Percentiles rank a stretch among this genome's conserved stretches.
These are phyloP conservation scores for Diddensiella transvaalensis DNA, from an alignment of 805 yeast genomes.

Conservation along the genomic window DNA sequence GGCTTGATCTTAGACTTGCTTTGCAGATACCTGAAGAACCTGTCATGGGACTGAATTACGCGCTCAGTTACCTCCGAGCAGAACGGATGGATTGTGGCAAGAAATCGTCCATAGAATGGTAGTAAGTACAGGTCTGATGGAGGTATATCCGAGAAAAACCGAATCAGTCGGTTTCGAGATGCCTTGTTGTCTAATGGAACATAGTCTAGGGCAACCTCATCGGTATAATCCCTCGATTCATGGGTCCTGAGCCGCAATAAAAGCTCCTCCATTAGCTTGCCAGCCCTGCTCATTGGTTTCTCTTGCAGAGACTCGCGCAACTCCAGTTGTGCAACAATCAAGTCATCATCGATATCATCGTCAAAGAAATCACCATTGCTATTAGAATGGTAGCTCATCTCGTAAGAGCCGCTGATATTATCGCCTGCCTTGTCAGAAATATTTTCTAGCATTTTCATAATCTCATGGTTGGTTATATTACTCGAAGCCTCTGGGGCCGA, in stretches of 20 bases:
- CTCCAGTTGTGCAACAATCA: background rate
- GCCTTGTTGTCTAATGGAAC: conserved; percentile 63
- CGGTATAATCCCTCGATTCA: conserved; percentile 27
- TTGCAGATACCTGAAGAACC: conserved; percentile 23
- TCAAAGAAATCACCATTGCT: conserved; percentile 41
- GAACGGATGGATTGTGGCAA: conserved; percentile 52
- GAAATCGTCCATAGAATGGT: conserved; percentile 58
- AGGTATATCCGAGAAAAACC: conserved; percentile 49
- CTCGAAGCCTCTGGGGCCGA: too few species aligned
- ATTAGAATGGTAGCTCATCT: conserved; percentile 33
- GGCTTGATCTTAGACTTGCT: conserved; percentile 16
- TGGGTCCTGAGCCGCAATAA: conserved; percentile 16
- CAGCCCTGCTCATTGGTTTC: conserved; percentile 7
- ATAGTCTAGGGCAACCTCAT: conserved; percentile 33
- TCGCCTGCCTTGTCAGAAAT: conserved; percentile 26
- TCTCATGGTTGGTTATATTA: background rate
- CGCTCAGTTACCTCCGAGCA: conserved; percentile 52
- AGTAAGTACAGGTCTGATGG: conserved; percentile 32
- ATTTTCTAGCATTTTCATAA: conserved; percentile 9
- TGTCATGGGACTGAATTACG: conserved; percentile 52
- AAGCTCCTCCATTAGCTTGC: conserved; percentile 13
- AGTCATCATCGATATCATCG: conserved; percentile 33
- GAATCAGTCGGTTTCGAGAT: conserved; percentile 56
- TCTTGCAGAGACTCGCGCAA: background rate
- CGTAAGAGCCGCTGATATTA: background rate